phyloP scores from a whole-genome alignment of 2,329 filamentous ascomycete species.

The Trichoderma sp. region DNA sequence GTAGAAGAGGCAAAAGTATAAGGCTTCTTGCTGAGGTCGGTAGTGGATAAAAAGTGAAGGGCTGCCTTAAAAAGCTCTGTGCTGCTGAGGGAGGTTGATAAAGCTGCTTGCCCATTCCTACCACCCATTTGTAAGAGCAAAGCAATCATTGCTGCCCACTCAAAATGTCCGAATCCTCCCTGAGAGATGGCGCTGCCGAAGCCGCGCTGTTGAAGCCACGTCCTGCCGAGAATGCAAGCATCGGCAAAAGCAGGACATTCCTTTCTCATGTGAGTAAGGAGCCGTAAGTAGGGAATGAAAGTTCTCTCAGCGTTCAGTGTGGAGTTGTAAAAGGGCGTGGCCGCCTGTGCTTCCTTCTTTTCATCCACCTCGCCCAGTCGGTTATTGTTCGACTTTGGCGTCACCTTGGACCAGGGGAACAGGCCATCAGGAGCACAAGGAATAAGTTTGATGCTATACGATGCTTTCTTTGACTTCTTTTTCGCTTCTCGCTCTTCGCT shows the following conservation, averaged over 20 bases:
- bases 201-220: conserved; percentile 88
- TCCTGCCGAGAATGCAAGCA: conserved; percentile 80
- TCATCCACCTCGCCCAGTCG: conserved; percentile 56
- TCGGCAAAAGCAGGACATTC: conserved; percentile 76
- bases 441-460: conserved; percentile 73
- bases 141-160: conserved; percentile 83
- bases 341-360: conserved; percentile 45
- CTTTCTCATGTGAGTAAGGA: conserved; percentile 70
- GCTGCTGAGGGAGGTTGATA: conserved; percentile 82
- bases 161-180: conserved; percentile 91
- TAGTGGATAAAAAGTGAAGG: conserved; percentile 81
- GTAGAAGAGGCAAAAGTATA: conserved; percentile 52
- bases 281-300: conserved; percentile 73
- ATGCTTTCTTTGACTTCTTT: conserved; percentile 41
- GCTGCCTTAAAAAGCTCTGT: conserved; percentile 94
- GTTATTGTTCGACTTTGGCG: conserved; percentile 71
- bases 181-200: conserved; percentile 69
- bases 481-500: conserved; percentile 32
- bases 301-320: conserved; percentile 78
- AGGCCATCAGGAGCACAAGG: conserved; percentile 70
- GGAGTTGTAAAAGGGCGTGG: conserved; percentile 88
- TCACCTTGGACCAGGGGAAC: conserved; percentile 73
- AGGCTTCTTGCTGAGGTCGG: conserved; percentile 71
- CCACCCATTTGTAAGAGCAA: conserved; percentile 79
- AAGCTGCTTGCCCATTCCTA: conserved; percentile 68